Base-by-base conservation (phyloP, 345 rosid species). In the Gynandropsis gynandra region DNA sequence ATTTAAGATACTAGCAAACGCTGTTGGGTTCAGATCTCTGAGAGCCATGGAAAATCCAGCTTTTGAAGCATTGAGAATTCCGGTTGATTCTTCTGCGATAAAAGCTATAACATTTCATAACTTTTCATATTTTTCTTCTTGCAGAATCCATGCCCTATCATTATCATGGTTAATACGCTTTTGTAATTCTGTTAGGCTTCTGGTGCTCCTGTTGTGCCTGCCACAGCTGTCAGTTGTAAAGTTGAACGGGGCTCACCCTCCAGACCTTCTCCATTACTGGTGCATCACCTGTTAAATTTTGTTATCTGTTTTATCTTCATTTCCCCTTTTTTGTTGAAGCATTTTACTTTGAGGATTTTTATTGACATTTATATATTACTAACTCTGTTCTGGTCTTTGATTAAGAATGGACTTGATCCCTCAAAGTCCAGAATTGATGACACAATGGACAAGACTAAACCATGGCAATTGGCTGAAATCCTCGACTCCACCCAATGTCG, bases 221-320 rank as follows among this genome's bases (percentile, higher is more conserved):
- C 65, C 58, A 65, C 61, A 65, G 78, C 87, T 47, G 87, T 70
- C 56, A 79, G 62, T 47, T 74, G 76, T 65, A 89, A 89, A 76
- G 80, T 76, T 59, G 95, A 85, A 74, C 74, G 87, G 63, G 82
- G 78, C 72, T 89, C 95, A 58, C 97, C 93, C 42, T 87, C 62
- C 61, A 70, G 83, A 71, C 81, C 78, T 50, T 67, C 93, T 61
- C 76, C 87, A 11, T 57, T 78, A 34, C 67, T 69, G 66, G 96
- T 87, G 77, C 31, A 68, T 52, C 29, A 27, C 24, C 61, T 37
- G 18, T 46, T 18, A 29, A 18, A 18, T 54, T 34, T 53, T 45
- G 27, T 17, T 11, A 42, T 50, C 34, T 41, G 50, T 40, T 4
- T 52, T 2, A 10, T 37, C 5, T 46, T 40, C 27, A 29, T 53